phyloP scores from a whole-genome alignment of 108 stramenopile genomes.

The Nitzschia palea region DNA sequence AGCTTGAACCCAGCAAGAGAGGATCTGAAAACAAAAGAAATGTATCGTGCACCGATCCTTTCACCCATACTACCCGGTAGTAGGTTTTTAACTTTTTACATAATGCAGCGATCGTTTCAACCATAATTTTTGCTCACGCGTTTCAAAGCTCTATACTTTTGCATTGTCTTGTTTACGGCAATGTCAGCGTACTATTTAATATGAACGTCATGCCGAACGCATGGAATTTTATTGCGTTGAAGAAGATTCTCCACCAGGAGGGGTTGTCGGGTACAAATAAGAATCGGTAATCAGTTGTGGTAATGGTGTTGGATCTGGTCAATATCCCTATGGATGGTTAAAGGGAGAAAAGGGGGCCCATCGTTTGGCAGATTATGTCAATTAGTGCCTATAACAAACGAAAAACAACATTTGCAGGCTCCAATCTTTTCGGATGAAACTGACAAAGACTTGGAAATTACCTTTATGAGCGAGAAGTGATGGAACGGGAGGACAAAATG shows the following conservation, averaged over 20 bases:
- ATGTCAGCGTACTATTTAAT: too few relatives aligned
- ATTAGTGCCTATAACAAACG: constrained; percentile 93
- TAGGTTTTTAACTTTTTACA: too few relatives aligned
- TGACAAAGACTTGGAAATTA: constrained; percentile 81
- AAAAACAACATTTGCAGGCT: constrained; percentile 94
- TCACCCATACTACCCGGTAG: too few relatives aligned
- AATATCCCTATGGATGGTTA: constrained; percentile 83
- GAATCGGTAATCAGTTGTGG: constrained; percentile 69
- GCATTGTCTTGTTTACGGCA: too few relatives aligned
- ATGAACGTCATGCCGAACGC: constrained; percentile 60
- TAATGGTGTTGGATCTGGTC: constrained; percentile 32
- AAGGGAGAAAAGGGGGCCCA: constrained; percentile 94
- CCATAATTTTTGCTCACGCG: too few relatives aligned
- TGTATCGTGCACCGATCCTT: too few relatives aligned
- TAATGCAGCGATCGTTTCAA: too few relatives aligned
- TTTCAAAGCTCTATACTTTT: too few relatives aligned
- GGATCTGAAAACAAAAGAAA: too few relatives aligned
- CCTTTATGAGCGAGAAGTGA: constrained; percentile 84
- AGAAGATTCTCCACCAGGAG: constrained; percentile 62
- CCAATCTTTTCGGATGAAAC: constrained; percentile 82
- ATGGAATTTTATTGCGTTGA: constrained; percentile 61
- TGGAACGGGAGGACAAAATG: constrained; percentile 98
- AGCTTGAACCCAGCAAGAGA: too few relatives aligned
- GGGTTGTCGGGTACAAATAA: constrained; percentile 86
- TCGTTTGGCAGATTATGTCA: constrained; percentile 86